Evolutionary conservation across 495 filamentous ascomycete species (phyloP).

Genomic region (Rusavskia elegans): DNA sequence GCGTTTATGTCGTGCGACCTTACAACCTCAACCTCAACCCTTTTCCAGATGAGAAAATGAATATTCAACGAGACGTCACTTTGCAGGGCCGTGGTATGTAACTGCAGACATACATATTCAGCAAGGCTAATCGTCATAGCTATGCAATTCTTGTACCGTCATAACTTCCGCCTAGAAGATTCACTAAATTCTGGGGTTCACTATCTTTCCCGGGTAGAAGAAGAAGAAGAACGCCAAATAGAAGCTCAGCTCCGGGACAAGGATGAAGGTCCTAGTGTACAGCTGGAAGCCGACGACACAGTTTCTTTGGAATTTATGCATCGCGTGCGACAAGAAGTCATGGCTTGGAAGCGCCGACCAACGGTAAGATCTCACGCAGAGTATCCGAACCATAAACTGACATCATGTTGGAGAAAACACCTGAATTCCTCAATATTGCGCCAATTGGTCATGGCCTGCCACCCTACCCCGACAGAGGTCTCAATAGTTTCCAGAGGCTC

Average conservation of each 20-base stretch:
- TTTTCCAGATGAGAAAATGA: slow-evolving; percentile 26
- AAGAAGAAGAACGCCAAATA: slow-evolving; percentile 24
- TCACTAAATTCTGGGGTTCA: slow-evolving; percentile 43
- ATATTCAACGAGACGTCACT: slow-evolving; percentile 37
- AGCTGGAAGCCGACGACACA: slow-evolving; percentile 36
- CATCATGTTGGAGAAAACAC: slow-evolving; percentile 13
- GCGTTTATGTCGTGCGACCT: slow-evolving; percentile 42
- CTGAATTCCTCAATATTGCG: slow-evolving; percentile 24
- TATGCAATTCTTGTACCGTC: slow-evolving; percentile 42
- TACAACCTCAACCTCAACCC: slow-evolving; percentile 58
- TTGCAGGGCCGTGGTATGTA: slow-evolving; percentile 34
- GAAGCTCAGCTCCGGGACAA: slow-evolving; percentile 20
- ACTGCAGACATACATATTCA: background rate
- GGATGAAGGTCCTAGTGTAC: slow-evolving; percentile 27
- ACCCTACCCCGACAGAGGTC: background rate
- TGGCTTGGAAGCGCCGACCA: slow-evolving; percentile 25
- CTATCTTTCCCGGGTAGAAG: slow-evolving; percentile 57
- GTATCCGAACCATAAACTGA: background rate
- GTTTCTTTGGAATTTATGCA: slow-evolving; percentile 40
- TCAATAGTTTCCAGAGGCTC: slow-evolving; percentile 40
- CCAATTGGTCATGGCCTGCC: slow-evolving; percentile 4
- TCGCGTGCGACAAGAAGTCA: slow-evolving; percentile 30
- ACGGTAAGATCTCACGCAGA: slow-evolving; percentile 1
- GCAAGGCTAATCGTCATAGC: slow-evolving; percentile 22
- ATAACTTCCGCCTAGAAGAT: slow-evolving; percentile 45